Evolutionary conservation across 148 eudicot genomes (phyloP).

Genomic region (Vaccinium myrtillus): DNA sequence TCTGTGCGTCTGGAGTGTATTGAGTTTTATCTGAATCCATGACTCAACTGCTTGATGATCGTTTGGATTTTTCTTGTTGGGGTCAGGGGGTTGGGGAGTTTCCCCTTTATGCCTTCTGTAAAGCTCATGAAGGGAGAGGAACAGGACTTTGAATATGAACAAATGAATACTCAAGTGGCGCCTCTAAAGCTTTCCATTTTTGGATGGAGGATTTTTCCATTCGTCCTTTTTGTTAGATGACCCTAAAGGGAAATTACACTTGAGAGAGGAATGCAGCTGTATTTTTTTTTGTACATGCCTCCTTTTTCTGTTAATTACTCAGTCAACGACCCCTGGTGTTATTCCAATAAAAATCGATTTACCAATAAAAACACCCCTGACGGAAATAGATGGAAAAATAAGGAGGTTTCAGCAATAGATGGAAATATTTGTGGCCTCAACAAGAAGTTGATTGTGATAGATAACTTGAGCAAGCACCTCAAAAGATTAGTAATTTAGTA

Average conservation of each 20-base stretch:
- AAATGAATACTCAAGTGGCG: not conserved
- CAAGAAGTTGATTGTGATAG: not conserved
- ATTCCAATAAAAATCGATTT: not conserved
- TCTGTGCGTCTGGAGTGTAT: not conserved
- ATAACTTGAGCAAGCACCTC: slow-evolving; percentile 4
- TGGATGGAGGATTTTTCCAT: not conserved
- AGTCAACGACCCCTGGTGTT: not conserved
- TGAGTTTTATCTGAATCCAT: not conserved
- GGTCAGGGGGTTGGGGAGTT: not conserved
- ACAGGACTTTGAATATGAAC: not conserved
- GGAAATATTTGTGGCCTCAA: not conserved
- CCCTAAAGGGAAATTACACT: not conserved
- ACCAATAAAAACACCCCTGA: not conserved
- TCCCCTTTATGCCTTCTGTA: not conserved
- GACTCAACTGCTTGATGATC: not conserved
- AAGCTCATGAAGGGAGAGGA: not conserved
- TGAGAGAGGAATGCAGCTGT: not conserved
- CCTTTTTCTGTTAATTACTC: not conserved
- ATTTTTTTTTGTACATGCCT: not conserved
- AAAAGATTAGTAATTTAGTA: not conserved
- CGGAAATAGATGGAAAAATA: not conserved
- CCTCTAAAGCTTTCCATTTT: not conserved
- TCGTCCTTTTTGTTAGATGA: not conserved
- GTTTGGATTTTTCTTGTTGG: not conserved
- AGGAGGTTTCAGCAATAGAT: not conserved